Evolutionary conservation across 805 yeast genomes (phyloP).

Genomic region (Candida pini): DNA sequence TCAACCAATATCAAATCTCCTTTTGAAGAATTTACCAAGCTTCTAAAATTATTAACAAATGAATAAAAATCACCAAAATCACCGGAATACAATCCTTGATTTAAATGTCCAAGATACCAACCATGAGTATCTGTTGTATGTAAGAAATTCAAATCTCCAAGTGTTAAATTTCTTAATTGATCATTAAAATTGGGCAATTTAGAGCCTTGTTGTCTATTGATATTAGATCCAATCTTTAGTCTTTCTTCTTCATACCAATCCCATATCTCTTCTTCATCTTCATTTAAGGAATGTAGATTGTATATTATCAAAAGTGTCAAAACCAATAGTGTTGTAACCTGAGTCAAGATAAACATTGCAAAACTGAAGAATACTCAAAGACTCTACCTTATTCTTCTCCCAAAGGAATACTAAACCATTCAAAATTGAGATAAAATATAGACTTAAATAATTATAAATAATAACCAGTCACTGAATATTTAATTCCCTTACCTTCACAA

Average conservation of each 20-base stretch:
- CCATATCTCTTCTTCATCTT: background rate
- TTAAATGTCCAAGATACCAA: slow-evolving; percentile 88
- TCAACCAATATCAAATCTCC: slow-evolving; percentile 74
- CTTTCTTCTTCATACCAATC: too few relatives aligned
- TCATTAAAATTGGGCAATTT: slow-evolving; percentile 31
- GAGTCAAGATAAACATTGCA: slow-evolving; percentile 5
- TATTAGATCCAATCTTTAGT: too few relatives aligned
- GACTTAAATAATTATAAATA: too few relatives aligned
- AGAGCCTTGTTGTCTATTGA: slow-evolving; percentile 28
- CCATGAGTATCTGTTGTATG: slow-evolving; percentile 98
- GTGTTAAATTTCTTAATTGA: slow-evolving; percentile 44
- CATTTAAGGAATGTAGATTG: slow-evolving; percentile 4
- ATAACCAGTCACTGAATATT: too few relatives aligned
- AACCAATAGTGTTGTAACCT: slow-evolving; percentile 3
- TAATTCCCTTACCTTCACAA: too few relatives aligned
- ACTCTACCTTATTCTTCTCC: background rate
- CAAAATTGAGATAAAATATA: too few relatives aligned
- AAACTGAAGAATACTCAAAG: background rate
- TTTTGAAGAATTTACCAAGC: slow-evolving; percentile 24
- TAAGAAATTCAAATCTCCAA: slow-evolving; percentile 76
- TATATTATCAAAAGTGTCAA: slow-evolving; percentile 4
- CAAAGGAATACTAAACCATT: too few relatives aligned
- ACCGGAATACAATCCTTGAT: slow-evolving; percentile 70
- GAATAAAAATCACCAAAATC: slow-evolving; percentile 92
- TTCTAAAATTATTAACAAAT: slow-evolving; percentile 49